Evolutionary conservation across 176 grass and related monocot genomes (phyloP), one percentile per base, ranked within the genome.

Genomic region (Dendrocalamus sinicus): DNA sequence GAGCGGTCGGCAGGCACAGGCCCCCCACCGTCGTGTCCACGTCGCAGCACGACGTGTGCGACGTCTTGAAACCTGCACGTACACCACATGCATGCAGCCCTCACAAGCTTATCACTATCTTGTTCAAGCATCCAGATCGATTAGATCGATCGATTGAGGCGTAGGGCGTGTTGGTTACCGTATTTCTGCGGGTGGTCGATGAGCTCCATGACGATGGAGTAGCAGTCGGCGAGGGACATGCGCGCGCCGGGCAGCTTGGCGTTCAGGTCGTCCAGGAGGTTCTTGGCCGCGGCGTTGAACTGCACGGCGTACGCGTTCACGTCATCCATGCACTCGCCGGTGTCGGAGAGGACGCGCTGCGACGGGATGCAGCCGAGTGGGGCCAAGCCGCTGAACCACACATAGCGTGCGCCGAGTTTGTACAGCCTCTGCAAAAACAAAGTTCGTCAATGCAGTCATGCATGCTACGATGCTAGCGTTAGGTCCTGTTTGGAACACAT

Each of bases 321-420:
- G 26, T 91, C 41, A 10, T 88, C 88, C 8, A 94, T 92, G 90
- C 96, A 99, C 41, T 78, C 43, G 37, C 96, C 96, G 40, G 75
- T 78, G 62, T 72, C 86, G 2, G 96, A 81, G 52, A 78, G 77
- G 8, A 89, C 91, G 67, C 96, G 82, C 85, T 96, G 96, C 53
- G 96, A 99, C n/a, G 93, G 96, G 74, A 96, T 99, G 93, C 96
- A 96, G 32, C 96, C 93, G 15, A 99, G 80, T 5, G 96, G 96
- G 14, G 91, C 91, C 37, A 99, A 78, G 47, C 96, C 86, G 20
- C 75, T 80, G 88, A 99, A 99, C 83, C 86, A 87, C 9, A 94
- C 63, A 67, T 92, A 89, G 28, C 96, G 91, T 20, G 96, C 96
- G 10, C 96, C 96, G 8, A 96, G 93, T 37, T 77, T 3, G 86